Evolutionary conservation across 345 rosid genomes (phyloP).

Genomic region (Laguncularia racemosa): DNA sequence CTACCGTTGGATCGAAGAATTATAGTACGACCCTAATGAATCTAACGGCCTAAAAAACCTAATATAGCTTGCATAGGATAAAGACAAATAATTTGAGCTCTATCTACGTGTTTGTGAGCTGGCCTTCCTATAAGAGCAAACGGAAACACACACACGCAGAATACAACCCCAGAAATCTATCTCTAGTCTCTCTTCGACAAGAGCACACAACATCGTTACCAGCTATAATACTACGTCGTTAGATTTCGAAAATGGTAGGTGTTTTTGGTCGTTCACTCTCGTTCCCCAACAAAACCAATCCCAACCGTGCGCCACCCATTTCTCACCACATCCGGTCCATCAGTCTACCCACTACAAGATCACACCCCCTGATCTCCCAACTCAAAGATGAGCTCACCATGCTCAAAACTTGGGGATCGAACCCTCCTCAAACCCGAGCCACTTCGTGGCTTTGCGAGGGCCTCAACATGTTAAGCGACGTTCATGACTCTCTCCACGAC

Average conservation of each 20-base stretch:
- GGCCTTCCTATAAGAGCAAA: too few species aligned
- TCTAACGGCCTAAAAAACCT: too few species aligned
- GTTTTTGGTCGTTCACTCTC: conserved; percentile 53
- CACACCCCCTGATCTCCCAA: conserved; percentile 52
- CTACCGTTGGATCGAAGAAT: too few species aligned
- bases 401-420: conserved; percentile 22
- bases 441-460: conserved; percentile 35
- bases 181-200: not conserved
- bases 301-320: conserved; percentile 21
- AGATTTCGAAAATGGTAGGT: conserved; percentile 21
- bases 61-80: too few species aligned
- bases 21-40: too few species aligned
- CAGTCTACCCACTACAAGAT: conserved; percentile 42
- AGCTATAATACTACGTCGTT: not conserved
- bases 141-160: not conserved
- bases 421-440: conserved; percentile 13
- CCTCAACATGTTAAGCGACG: conserved; percentile 25
- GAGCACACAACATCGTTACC: not conserved
- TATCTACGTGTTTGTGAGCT: too few species aligned
- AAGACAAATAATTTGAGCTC: too few species aligned
- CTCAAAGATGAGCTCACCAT: conserved; percentile 25
- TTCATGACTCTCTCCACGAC: conserved; percentile 39
- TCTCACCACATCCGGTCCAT: conserved; percentile 50
- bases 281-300: conserved; percentile 34
- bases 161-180: not conserved